phyloP scores from a whole-genome alignment of 2,329 filamentous ascomycete genomes.

The Exophiala alcalophila region DNA sequence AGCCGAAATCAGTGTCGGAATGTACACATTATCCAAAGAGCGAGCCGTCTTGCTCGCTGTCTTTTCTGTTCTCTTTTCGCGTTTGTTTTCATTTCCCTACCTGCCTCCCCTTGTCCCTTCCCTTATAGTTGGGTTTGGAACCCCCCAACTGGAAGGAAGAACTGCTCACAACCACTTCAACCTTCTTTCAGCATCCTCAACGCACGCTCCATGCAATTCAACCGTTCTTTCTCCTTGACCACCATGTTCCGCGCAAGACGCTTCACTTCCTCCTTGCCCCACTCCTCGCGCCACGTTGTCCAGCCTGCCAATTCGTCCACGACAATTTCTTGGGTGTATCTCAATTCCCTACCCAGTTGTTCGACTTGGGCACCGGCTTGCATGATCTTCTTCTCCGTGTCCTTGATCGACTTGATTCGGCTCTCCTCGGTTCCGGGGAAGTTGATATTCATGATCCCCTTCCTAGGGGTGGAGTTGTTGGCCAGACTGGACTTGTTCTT shows the following conservation, averaged over 20 bases:
- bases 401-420: constrained; percentile 73
- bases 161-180: not conserved
- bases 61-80: no score
- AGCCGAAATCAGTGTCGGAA: no score
- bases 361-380: constrained; percentile 68
- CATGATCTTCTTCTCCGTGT: constrained; percentile 75
- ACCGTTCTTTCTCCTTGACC: constrained; percentile 71
- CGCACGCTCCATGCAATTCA: constrained; percentile 78
- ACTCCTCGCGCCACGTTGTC: constrained; percentile 81
- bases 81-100: no score
- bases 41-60: no score
- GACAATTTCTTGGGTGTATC: constrained; percentile 91
- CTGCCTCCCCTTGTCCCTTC: no score
- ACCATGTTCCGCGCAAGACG: constrained; percentile 76
- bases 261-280: constrained; percentile 70
- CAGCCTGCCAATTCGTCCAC: constrained; percentile 88
- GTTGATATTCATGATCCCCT: constrained; percentile 43
- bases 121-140: no score
- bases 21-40: no score
- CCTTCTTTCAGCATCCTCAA: constrained; percentile 57
- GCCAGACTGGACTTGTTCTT: constrained; percentile 72
- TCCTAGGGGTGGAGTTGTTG: constrained; percentile 51
- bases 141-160: no score
- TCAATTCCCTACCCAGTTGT: constrained; percentile 73
- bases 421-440: constrained; percentile 72